Percentiles rank a stretch among this genome's conserved stretches.
Conservation (phyloP, 352 stramenopile species). For the Pythium coloratum region DNA sequence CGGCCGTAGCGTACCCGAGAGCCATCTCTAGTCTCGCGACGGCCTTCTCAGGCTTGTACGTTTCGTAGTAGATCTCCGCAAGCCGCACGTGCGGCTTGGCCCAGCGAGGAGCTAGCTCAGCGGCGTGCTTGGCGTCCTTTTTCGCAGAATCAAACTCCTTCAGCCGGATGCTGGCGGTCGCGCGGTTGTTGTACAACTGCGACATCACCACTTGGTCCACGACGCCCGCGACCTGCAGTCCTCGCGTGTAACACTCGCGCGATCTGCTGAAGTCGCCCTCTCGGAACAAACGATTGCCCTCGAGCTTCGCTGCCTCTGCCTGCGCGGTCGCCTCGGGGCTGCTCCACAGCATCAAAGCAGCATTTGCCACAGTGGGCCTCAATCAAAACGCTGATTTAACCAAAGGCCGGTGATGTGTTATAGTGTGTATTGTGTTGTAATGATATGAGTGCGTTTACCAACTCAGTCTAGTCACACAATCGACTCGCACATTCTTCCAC, state of each 20-base stretch:
- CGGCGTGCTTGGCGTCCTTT: slow-evolving; percentile 12
- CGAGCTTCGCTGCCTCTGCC: slow-evolving; percentile 1
- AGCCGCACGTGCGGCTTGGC: slow-evolving; percentile 12
- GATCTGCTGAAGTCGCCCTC: slow-evolving; percentile 1
- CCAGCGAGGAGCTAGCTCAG: slow-evolving; percentile 7
- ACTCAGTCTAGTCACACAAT: too few relatives aligned
- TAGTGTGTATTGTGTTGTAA: too few relatives aligned
- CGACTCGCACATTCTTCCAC: too few relatives aligned
- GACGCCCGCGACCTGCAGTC: slow-evolving; percentile 1
- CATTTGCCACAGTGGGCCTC: too few relatives aligned
- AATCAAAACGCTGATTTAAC: too few relatives aligned
- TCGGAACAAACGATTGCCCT: slow-evolving; percentile 10
- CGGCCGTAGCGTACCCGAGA: background rate
- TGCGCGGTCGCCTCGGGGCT: slow-evolving; percentile 2
- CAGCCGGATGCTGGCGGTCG: slow-evolving; percentile 5
- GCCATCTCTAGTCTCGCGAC: slow-evolving; percentile 9
- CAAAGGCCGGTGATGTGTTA: too few relatives aligned
- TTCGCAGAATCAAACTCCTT: background rate
- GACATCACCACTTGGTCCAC: slow-evolving; percentile 1
- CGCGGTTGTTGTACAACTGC: slow-evolving; percentile 5
- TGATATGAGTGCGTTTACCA: too few relatives aligned
- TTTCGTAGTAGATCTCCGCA: slow-evolving; percentile 4
- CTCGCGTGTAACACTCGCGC: slow-evolving; percentile 2
- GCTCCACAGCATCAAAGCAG: background rate
- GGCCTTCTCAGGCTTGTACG: slow-evolving; percentile 9